A percentile compares a stretch with the other conserved stretches of the same genome.
These are phyloP conservation scores for barrel medic (Medicago truncatula) DNA, from an alignment of 306 rosid genomes.

Conservation along the genomic window DNA sequence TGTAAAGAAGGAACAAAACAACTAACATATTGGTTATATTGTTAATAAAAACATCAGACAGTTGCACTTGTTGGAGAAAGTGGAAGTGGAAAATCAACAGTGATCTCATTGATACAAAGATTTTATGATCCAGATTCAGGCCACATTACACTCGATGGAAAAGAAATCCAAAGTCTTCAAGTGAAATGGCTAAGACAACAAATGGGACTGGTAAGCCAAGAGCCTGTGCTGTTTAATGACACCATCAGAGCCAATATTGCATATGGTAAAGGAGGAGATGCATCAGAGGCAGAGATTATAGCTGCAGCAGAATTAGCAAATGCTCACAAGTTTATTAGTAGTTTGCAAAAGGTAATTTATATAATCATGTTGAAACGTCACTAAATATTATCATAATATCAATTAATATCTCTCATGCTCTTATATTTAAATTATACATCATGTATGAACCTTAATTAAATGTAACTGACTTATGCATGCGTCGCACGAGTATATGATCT, in stretches of 20 bases:
- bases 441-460: background rate
- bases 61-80: constrained; percentile 78
- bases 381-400: background rate
- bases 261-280: constrained; percentile 68
- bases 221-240: constrained; percentile 66
- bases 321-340: constrained; percentile 68
- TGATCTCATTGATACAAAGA: constrained; percentile 61
- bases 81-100: constrained; percentile 78
- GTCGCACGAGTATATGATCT: background rate
- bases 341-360: constrained; percentile 60
- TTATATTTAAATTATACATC: background rate
- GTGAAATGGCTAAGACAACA: constrained; percentile 70
- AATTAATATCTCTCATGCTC: background rate
- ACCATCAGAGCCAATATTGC: constrained; percentile 67
- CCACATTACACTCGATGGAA: constrained; percentile 62
- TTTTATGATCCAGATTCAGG: constrained; percentile 77
- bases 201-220: constrained; percentile 78
- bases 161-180: constrained; percentile 55
- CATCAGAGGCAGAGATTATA: constrained; percentile 66
- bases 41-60: constrained; percentile 47
- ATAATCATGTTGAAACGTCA: no score
- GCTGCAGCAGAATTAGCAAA: constrained; percentile 70
- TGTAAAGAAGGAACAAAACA: background rate
- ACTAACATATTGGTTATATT: constrained; percentile 18
- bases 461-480: background rate